Conservation (phyloP, 768 basidiomycete species). For the Lactarius pseudohatsudake region DNA sequence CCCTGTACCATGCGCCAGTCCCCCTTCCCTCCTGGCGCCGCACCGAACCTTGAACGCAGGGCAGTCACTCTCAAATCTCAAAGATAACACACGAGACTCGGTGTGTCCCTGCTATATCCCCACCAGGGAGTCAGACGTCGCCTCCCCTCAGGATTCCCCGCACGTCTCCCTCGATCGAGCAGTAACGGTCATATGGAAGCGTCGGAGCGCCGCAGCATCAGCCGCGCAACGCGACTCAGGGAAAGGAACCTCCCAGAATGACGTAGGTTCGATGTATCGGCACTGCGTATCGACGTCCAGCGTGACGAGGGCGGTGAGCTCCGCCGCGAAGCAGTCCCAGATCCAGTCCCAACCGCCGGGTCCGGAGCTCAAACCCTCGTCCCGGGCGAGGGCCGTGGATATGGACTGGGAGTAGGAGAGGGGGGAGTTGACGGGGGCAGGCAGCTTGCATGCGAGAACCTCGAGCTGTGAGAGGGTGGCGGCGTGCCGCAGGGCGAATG, state of each 20-base stretch:
- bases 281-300: conserved; percentile 1
- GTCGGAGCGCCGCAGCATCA: neutral
- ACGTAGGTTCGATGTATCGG: neutral
- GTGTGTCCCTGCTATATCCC: neutral
- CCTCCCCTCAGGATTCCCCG: no score
- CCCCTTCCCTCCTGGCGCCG: no score
- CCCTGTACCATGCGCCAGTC: no score
- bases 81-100: neutral
- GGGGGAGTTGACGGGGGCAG: no score
- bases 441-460: neutral
- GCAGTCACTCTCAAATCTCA: no score
- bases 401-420: neutral
- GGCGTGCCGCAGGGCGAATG: conserved; percentile 2
- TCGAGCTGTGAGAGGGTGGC: neutral
- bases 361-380: neutral
- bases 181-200: neutral
- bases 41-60: no score
- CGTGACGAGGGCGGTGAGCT: neutral
- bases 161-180: neutral
- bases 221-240: neutral
- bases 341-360: neutral
- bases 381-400: no score
- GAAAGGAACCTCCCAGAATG: neutral
- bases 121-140: neutral
- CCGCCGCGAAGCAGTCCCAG: neutral